phyloP scores from a whole-genome alignment of 2,329 filamentous ascomycete genomes.

The Clonostachys rosea region DNA sequence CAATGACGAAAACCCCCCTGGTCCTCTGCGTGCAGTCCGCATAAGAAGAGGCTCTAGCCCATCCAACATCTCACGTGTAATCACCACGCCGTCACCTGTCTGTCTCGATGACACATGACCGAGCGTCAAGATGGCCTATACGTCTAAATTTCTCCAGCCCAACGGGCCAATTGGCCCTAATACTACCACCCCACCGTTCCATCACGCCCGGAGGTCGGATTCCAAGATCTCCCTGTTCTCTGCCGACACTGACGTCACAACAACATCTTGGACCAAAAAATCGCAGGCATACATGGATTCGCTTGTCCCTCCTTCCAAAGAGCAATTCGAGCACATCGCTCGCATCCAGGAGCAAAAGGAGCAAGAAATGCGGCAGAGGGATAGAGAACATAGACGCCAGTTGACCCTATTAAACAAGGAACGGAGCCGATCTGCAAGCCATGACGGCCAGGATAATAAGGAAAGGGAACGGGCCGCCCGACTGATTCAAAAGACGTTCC shows the following conservation, averaged over 20 bases:
- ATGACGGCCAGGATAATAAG: constrained; percentile 7
- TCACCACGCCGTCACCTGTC: no score
- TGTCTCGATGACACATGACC: no score
- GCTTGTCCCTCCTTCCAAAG: constrained; percentile 37
- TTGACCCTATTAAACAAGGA: background rate
- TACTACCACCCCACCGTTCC: no score
- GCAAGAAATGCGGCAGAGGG: constrained; percentile 33
- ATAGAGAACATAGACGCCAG: constrained; percentile 21
- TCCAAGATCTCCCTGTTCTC: background rate
- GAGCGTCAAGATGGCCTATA: no score
- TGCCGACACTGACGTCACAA: background rate
- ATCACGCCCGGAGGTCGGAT: background rate
- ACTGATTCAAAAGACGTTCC: constrained; percentile 67
- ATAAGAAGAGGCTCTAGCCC: no score
- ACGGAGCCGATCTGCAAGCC: background rate
- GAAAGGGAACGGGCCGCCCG: constrained; percentile 39
- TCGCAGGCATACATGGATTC: constrained; percentile 44
- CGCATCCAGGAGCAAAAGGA: constrained; percentile 42
- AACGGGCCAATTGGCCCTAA: no score
- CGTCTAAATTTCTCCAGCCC: no score
- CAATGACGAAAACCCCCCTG: no score
- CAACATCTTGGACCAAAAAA: constrained; percentile 9
- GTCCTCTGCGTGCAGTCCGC: no score
- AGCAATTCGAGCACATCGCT: constrained; percentile 43
- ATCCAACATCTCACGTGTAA: no score